Conservation (phyloP, 2,329 filamentous ascomycete genomes). For the Sclerotinia nivalis region DNA sequence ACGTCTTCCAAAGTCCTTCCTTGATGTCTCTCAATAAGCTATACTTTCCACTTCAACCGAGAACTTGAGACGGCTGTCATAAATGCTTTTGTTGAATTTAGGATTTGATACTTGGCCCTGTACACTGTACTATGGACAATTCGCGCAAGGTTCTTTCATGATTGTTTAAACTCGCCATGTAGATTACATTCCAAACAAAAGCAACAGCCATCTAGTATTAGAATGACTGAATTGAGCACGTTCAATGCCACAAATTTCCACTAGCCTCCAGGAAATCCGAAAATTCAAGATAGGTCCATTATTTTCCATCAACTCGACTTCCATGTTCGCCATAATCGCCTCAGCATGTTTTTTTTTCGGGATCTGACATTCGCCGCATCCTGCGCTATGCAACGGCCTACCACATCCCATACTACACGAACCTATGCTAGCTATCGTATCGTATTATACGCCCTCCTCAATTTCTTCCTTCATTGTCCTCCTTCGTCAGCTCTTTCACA, state of each 20-base stretch:
- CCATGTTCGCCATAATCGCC: background rate
- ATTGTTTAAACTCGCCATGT: background rate
- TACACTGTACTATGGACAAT: background rate
- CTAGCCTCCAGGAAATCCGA: background rate
- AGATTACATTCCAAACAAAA: background rate
- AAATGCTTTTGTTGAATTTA: background rate
- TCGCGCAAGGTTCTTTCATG: no score
- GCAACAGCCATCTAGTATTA: background rate
- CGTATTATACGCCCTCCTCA: background rate
- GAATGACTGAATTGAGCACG: background rate
- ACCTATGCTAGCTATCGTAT: background rate
- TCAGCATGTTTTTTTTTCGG: background rate
- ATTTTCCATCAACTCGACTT: background rate
- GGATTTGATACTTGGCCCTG: background rate
- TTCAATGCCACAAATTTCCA: background rate
- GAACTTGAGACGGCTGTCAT: background rate
- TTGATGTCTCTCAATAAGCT: background rate
- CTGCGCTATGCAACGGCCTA: background rate
- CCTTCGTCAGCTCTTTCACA: background rate
- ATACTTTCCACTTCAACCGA: background rate
- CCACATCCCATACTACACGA: background rate
- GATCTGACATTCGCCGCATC: background rate
- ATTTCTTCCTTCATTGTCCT: background rate
- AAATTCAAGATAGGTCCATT: background rate
- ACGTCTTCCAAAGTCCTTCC: background rate